These are phyloP conservation scores for Exophiala oligosperma DNA, from an alignment of 2,329 filamentous ascomycete genomes.

Conservation along the genomic window DNA sequence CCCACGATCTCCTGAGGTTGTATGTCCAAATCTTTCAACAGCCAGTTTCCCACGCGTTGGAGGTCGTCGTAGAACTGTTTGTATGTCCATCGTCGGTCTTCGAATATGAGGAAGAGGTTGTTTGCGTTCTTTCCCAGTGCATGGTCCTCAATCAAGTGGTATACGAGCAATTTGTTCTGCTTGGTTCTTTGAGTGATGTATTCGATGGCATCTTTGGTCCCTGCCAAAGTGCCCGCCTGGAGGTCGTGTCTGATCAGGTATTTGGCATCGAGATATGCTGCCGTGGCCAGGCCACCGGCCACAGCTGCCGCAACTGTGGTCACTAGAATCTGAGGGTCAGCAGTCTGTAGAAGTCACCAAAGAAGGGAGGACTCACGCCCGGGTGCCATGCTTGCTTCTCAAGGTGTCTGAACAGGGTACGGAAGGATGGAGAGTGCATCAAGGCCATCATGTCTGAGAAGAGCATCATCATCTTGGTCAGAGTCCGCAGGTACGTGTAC, in stretches of 20 bases:
- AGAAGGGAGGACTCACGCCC: slow-evolving; percentile 7
- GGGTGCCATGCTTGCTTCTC: slow-evolving; percentile 7
- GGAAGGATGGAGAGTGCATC: neutral
- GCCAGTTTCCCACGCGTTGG: slow-evolving; percentile 63
- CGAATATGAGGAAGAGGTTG: slow-evolving; percentile 67
- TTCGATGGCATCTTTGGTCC: slow-evolving; percentile 12
- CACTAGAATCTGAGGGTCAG: slow-evolving; percentile 7
- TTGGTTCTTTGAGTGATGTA: slow-evolving; percentile 40
- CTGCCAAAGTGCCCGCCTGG: slow-evolving; percentile 41
- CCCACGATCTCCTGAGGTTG: slow-evolving; percentile 62
- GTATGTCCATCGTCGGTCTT: slow-evolving; percentile 61
- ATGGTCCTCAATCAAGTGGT: slow-evolving; percentile 67
- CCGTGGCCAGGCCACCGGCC: slow-evolving; percentile 41
- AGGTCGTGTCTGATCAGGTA: slow-evolving; percentile 67
- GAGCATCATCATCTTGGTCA: neutral
- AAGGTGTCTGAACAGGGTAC: neutral
- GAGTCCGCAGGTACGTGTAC: too few species aligned
- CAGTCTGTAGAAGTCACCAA: neutral
- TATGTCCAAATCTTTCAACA: slow-evolving; percentile 56
- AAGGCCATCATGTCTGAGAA: neutral
- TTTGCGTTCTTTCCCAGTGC: slow-evolving; percentile 50
- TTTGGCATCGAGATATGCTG: slow-evolving; percentile 69
- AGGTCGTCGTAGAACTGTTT: slow-evolving; percentile 53
- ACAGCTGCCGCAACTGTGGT: slow-evolving; percentile 31
- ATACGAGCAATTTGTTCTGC: slow-evolving; percentile 59